A percentile compares a stretch with the other conserved stretches of the same genome.
These are phyloP conservation scores for Amanita exitialis DNA, from an alignment of 768 basidiomycete species.

Conservation along the genomic window DNA sequence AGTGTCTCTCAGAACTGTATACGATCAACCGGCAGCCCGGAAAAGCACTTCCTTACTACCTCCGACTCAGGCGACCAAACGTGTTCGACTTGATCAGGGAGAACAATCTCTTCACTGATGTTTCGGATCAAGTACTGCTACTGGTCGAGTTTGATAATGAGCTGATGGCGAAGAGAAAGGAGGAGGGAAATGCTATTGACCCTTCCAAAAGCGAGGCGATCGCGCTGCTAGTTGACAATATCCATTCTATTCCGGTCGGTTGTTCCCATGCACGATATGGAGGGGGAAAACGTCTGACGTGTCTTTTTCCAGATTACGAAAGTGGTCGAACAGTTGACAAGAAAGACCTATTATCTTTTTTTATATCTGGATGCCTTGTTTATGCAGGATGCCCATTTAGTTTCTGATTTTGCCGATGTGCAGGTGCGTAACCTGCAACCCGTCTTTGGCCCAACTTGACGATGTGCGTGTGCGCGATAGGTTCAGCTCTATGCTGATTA, in stretches of 20 bases:
- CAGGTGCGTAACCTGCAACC: conserved; percentile 40
- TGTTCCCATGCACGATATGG: not conserved
- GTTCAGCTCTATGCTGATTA: conserved; percentile 90
- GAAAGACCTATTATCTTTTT: conserved; percentile 75
- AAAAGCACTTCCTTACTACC: conserved; percentile 86
- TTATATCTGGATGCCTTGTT: conserved; percentile 88
- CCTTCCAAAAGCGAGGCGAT: conserved; percentile 68
- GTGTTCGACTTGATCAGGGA: conserved; percentile 94
- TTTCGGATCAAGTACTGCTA: conserved; percentile 86
- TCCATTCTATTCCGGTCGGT: conserved; percentile 88
- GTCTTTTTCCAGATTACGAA: conserved; percentile 51
- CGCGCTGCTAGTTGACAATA: conserved; percentile 81
- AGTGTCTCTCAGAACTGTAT: conserved; percentile 90
- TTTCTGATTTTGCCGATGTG: conserved; percentile 73
- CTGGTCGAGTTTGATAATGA: conserved; percentile 95
- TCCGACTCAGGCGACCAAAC: conserved; percentile 76
- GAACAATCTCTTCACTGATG: conserved; percentile 88
- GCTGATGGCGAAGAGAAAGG: conserved; percentile 50
- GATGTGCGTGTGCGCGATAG: conserved; percentile 20
- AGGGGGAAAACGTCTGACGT: not conserved
- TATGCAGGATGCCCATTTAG: conserved; percentile 75
- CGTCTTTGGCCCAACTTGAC: not conserved
- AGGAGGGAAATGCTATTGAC: conserved; percentile 27
- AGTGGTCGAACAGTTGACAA: conserved; percentile 80
- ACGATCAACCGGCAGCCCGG: conserved; percentile 85